A percentile compares a stretch with the other conserved stretches of the same genome.
These are phyloP conservation scores for Boechera stricta DNA, from an alignment of 345 rosid species.

Conservation along the genomic window DNA sequence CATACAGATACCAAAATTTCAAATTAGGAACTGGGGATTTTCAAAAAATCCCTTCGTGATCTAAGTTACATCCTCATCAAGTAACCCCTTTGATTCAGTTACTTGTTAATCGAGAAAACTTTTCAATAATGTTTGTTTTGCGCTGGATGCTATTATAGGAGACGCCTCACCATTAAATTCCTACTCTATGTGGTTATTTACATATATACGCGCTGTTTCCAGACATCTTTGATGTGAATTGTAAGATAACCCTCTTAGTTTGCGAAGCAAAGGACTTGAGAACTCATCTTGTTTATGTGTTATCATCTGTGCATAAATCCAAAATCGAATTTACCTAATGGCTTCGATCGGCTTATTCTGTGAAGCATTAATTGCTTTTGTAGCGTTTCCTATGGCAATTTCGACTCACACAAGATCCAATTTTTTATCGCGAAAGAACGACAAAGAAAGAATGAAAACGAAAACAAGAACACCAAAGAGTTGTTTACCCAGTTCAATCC, in stretches of 20 bases:
- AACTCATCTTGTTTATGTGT: not conserved
- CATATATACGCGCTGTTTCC: not conserved
- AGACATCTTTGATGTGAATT: not conserved
- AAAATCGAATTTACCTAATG: constrained; percentile 6
- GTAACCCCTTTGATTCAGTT: not conserved
- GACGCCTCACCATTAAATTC: not conserved
- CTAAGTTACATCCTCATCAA: not conserved
- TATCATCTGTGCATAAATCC: not conserved
- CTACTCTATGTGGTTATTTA: too few species aligned
- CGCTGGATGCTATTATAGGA: not conserved
- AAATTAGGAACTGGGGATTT: too few species aligned
- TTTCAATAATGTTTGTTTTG: not conserved
- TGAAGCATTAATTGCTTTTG: constrained; percentile 20
- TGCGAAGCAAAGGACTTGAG: not conserved
- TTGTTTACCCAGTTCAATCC: too few species aligned
- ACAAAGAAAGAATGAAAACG: too few species aligned
- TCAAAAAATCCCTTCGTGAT: too few species aligned
- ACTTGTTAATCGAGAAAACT: not conserved
- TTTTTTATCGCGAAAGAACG: too few species aligned
- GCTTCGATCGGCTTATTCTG: constrained; percentile 9
- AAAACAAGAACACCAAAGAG: too few species aligned
- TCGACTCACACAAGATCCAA: too few species aligned
- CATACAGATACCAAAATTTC: too few species aligned
- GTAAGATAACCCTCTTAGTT: not conserved
- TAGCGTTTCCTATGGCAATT: too few species aligned